phyloP scores from a whole-genome alignment of 2,329 filamentous ascomycete species.

The Karstenula rhodostoma region DNA sequence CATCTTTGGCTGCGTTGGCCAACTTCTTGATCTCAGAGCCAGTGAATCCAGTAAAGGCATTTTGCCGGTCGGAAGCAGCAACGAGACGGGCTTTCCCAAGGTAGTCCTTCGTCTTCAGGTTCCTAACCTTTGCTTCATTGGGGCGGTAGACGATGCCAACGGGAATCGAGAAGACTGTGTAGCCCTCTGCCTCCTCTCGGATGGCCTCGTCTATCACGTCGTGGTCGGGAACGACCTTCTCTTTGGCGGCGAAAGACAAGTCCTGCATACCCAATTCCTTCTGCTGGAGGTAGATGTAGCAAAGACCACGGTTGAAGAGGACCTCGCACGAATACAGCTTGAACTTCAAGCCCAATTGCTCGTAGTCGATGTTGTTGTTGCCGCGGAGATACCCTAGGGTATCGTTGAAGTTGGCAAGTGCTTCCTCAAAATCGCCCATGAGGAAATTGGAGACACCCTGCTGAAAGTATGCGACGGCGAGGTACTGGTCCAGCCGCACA shows the following conservation, averaged over 20 bases:
- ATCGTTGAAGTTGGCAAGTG: conserved; percentile 98
- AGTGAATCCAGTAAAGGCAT: conserved; percentile 83
- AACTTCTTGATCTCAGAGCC: conserved; percentile 81
- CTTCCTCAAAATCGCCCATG: conserved; percentile 95
- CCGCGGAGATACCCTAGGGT: conserved; percentile 92
- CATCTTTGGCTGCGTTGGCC: conserved; percentile 68
- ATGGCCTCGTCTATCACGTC: conserved; percentile 99
- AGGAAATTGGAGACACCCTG: conserved; percentile 98
- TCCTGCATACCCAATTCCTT: conserved; percentile 91
- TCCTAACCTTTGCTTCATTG: conserved; percentile 97
- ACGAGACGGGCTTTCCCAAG: conserved; percentile 94
- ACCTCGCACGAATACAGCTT: conserved; percentile 98
- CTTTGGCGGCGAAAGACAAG: conserved; percentile 87
- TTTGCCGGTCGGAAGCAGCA: conserved; percentile 81
- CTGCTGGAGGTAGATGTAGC: conserved; percentile 96
- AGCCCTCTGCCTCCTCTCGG: conserved; percentile 90
- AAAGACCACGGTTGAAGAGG: conserved; percentile 94
- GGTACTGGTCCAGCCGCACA: conserved; percentile 88
- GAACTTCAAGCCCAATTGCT: conserved; percentile 93
- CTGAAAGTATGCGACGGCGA: conserved; percentile 97
- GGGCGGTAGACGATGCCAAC: conserved; percentile 95
- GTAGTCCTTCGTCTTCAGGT: conserved; percentile 97
- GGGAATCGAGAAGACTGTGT: conserved; percentile 98
- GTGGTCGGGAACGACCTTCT: conserved; percentile 95
- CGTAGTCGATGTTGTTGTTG: conserved; percentile 97